Conservation (phyloP, 2,329 filamentous ascomycete genomes). For the Samsoniella hepiali region DNA sequence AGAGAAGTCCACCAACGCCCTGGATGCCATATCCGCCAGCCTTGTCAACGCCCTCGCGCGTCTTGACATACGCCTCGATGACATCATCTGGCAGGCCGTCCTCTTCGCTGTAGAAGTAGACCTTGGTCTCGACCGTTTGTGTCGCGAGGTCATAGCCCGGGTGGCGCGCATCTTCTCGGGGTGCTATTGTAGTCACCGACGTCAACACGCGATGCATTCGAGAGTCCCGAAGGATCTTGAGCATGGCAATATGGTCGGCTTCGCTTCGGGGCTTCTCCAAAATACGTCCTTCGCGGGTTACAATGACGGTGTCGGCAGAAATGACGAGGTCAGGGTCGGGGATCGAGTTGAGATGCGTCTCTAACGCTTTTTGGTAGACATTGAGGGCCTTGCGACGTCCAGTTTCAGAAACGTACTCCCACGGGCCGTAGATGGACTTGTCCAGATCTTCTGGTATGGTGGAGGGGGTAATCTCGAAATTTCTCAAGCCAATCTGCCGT, state of each 20-base stretch:
- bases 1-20: conserved; percentile 77
- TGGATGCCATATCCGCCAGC: conserved; percentile 95
- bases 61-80: conserved; percentile 73
- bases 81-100: conserved; percentile 70
- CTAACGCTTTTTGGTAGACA: conserved; percentile 55
- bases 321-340: conserved; percentile 80
- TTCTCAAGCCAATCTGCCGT: conserved; percentile 68
- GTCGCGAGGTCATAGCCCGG: conserved; percentile 83
- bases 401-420: conserved; percentile 88
- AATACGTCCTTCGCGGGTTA: conserved; percentile 70
- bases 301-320: conserved; percentile 87
- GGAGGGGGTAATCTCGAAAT: conserved; percentile 82
- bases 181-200: conserved; percentile 77
- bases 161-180: conserved; percentile 72
- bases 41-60: conserved; percentile 91
- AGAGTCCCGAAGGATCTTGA: conserved; percentile 76
- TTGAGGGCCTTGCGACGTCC: conserved; percentile 78
- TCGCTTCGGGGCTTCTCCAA: conserved; percentile 88
- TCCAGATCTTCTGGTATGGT: conserved; percentile 80
- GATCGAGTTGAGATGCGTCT: conserved; percentile 41
- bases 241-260: conserved; percentile 77
- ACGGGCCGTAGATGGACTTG: conserved; percentile 69
- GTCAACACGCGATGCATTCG: conserved; percentile 80
- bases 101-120: conserved; percentile 71
- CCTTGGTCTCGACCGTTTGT: conserved; percentile 84